Evolutionary conservation across 768 basidiomycete genomes (phyloP).

Genomic region (Kwoniella europaea): DNA sequence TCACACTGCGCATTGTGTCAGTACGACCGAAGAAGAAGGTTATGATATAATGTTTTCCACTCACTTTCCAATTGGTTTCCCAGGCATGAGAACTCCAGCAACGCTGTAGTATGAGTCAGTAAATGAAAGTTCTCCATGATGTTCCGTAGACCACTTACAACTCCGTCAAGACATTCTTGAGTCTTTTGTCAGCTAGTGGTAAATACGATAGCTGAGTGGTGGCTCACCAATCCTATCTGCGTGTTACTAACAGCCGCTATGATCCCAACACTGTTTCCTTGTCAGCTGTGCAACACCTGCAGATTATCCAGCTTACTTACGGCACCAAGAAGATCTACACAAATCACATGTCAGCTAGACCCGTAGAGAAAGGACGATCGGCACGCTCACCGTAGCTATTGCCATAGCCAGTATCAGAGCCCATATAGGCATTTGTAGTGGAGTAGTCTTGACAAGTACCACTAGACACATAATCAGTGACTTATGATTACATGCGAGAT

Average conservation of each 20-base stretch:
- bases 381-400: slow-evolving; percentile 46
- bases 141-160: slow-evolving; percentile 41
- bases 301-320: slow-evolving; percentile 22
- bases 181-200: no score
- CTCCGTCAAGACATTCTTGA: slow-evolving; percentile 58
- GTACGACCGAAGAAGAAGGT: background rate
- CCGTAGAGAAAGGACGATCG: background rate
- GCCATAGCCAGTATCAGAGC: slow-evolving; percentile 52
- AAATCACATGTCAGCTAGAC: background rate
- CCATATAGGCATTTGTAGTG: slow-evolving; percentile 58
- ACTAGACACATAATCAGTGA: slow-evolving; percentile 31
- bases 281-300: background rate
- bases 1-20: slow-evolving; percentile 40
- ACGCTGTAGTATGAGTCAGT: slow-evolving; percentile 35
- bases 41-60: slow-evolving; percentile 22
- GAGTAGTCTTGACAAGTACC: slow-evolving; percentile 51
- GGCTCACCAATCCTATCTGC: slow-evolving; percentile 54
- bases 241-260: slow-evolving; percentile 58
- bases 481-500: background rate
- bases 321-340: slow-evolving; percentile 53
- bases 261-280: slow-evolving; percentile 44
- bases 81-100: slow-evolving; percentile 56
- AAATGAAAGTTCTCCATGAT: slow-evolving; percentile 1
- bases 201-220: background rate
- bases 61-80: slow-evolving; percentile 58